A percentile compares a stretch with the other conserved stretches of the same genome.
Conservation (phyloP, 768 basidiomycete species). For the Leucocoprinus sp. region DNA sequence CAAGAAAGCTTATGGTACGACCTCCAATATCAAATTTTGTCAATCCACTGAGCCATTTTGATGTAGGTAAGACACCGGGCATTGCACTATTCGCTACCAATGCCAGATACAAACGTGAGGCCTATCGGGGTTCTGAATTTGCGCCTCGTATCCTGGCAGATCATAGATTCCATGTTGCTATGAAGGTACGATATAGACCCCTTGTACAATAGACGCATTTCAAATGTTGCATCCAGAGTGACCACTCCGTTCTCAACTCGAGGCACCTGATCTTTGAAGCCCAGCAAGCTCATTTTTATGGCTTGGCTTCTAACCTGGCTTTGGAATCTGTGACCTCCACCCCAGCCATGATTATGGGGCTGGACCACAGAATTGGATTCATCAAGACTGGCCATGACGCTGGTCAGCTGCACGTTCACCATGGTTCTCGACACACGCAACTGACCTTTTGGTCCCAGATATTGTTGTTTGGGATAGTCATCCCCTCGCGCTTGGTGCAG, state of each 20-base stretch:
- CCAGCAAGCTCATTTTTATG: conserved; percentile 69
- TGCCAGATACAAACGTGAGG: conserved; percentile 62
- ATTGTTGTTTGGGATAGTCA: conserved; percentile 72
- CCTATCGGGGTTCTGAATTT: conserved; percentile 73
- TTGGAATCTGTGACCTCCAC: conserved; percentile 64
- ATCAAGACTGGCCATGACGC: conserved; percentile 65
- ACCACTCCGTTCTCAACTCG: conserved; percentile 55
- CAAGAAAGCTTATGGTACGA: conserved; percentile 57
- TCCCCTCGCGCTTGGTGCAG: conserved; percentile 69
- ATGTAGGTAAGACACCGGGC: conserved; percentile 51
- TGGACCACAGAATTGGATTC: conserved; percentile 70
- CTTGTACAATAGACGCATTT: too few relatives aligned
- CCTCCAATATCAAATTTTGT: neutral
- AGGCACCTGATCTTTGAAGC: conserved; percentile 72
- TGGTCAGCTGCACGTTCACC: conserved; percentile 24
- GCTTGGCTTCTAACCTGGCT: conserved; percentile 56
- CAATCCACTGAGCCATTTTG: neutral
- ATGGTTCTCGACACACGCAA: neutral
- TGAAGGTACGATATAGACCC: conserved; percentile 57
- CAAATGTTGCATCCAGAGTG: conserved; percentile 42
- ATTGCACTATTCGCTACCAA: conserved; percentile 65
- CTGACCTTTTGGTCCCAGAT: conserved; percentile 26
- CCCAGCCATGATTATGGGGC: conserved; percentile 62
- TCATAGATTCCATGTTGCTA: conserved; percentile 58
- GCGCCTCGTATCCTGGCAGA: conserved; percentile 65